These are phyloP conservation scores for Fomitopsis pulvina DNA, from an alignment of 768 basidiomycete genomes.

Conservation along the genomic window DNA sequence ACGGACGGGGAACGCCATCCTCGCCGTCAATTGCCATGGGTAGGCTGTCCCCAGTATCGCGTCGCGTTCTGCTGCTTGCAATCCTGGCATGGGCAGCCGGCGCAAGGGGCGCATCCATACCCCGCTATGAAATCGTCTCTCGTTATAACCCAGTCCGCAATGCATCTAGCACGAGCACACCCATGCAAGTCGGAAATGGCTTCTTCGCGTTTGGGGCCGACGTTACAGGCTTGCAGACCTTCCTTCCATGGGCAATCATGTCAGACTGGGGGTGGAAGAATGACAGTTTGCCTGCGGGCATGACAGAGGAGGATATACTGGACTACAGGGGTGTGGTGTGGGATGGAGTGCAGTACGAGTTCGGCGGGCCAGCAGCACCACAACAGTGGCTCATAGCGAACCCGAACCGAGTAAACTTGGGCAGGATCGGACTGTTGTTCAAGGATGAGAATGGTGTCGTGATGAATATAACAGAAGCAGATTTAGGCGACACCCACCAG, in stretches of 20 bases:
- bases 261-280: slow-evolving; percentile 61
- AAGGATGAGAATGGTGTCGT: slow-evolving; percentile 21
- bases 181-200: slow-evolving; percentile 56
- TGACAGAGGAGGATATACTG: slow-evolving; percentile 37
- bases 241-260: slow-evolving; percentile 48
- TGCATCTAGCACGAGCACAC: slow-evolving; percentile 39
- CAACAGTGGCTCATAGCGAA: slow-evolving; percentile 53
- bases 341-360: slow-evolving; percentile 48
- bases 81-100: background rate
- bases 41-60: slow-evolving; percentile 27
- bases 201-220: slow-evolving; percentile 58
- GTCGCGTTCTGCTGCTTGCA: slow-evolving; percentile 9
- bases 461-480: slow-evolving; percentile 30
- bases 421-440: slow-evolving; percentile 42
- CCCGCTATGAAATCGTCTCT: slow-evolving; percentile 39
- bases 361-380: slow-evolving; percentile 37
- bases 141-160: slow-evolving; percentile 45
- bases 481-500: slow-evolving; percentile 32
- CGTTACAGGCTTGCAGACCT: slow-evolving; percentile 52
- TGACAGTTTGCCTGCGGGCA: slow-evolving; percentile 40
- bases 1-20: too few relatives aligned
- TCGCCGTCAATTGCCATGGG: background rate
- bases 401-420: slow-evolving; percentile 52
- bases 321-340: slow-evolving; percentile 42
- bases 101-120: slow-evolving; percentile 22